Conservation (phyloP, 169 alveolate genomes). For the Amoebophrya sp. region DNA sequence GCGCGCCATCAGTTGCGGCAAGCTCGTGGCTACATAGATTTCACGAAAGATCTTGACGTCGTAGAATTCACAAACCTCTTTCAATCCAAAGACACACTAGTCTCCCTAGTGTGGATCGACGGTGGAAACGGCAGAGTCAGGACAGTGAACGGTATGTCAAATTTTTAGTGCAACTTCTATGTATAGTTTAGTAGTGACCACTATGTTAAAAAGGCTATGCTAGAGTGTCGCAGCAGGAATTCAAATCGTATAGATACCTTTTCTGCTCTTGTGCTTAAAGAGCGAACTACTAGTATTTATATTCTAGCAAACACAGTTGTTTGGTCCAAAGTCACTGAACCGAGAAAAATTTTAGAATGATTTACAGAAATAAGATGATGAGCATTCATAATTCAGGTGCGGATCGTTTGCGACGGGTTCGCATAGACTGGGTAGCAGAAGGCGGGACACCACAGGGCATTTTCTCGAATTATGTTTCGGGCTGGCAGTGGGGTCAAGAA, state of each 20-base stretch:
- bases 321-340: too few relatives aligned
- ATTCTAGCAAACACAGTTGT: too few relatives aligned
- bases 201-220: too few relatives aligned
- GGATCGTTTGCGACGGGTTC: background rate
- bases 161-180: too few relatives aligned
- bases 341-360: too few relatives aligned
- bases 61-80: background rate
- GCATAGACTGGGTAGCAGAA: background rate
- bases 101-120: background rate
- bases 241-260: too few relatives aligned
- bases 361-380: too few relatives aligned
- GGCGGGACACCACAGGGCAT: background rate
- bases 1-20: background rate
- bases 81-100: background rate
- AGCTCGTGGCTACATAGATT: background rate
- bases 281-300: too few relatives aligned
- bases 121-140: background rate
- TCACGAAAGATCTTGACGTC: background rate
- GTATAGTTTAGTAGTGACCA: too few relatives aligned
- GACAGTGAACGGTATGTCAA: background rate
- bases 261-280: too few relatives aligned
- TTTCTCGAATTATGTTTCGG: background rate
- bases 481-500: slow-evolving; percentile 11
- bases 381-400: too few relatives aligned
- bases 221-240: too few relatives aligned